phyloP scores from a whole-genome alignment of 23 red algal species.

The Gracilaria domingensis region DNA sequence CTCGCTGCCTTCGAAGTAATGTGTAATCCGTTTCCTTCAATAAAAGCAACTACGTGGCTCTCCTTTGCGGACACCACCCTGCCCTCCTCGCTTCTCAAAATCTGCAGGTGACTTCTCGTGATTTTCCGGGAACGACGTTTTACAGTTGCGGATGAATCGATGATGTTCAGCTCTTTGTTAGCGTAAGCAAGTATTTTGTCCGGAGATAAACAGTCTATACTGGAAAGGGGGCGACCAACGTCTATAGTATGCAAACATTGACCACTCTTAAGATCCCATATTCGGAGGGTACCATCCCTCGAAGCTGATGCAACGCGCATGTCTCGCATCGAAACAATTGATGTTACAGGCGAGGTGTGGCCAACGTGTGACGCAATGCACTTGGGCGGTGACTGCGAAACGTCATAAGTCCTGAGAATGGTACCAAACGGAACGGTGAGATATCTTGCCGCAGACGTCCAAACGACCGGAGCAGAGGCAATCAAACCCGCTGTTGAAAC shows the following conservation, averaged over 20 bases:
- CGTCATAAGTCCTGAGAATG: slow-evolving; percentile 58
- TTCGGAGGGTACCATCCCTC: slow-evolving; percentile 64
- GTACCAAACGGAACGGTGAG: slow-evolving; percentile 63
- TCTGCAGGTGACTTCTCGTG: neutral
- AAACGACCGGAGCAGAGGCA: slow-evolving; percentile 29
- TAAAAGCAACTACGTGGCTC: slow-evolving; percentile 15
- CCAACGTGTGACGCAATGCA: slow-evolving; percentile 35
- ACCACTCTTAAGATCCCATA: slow-evolving; percentile 70
- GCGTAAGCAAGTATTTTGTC: slow-evolving; percentile 6
- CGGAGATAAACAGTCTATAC: neutral
- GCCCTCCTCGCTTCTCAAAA: slow-evolving; percentile 22
- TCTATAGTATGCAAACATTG: slow-evolving; percentile 67
- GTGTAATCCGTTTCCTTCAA: slow-evolving; percentile 17
- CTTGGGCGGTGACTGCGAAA: slow-evolving; percentile 22
- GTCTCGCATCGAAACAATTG: slow-evolving; percentile 1
- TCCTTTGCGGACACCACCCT: neutral
- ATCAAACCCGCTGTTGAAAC: slow-evolving; percentile 41
- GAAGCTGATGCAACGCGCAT: slow-evolving; percentile 70
- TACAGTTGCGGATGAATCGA: neutral
- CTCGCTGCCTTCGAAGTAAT: neutral
- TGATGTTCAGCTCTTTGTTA: slow-evolving; percentile 5
- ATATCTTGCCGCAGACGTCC: slow-evolving; percentile 37
- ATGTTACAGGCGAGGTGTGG: slow-evolving; percentile 28
- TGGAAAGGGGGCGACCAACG: slow-evolving; percentile 39
- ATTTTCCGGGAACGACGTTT: neutral